phyloP scores from a whole-genome alignment of 805 yeast species.

The Metschnikowia gelsemii region DNA sequence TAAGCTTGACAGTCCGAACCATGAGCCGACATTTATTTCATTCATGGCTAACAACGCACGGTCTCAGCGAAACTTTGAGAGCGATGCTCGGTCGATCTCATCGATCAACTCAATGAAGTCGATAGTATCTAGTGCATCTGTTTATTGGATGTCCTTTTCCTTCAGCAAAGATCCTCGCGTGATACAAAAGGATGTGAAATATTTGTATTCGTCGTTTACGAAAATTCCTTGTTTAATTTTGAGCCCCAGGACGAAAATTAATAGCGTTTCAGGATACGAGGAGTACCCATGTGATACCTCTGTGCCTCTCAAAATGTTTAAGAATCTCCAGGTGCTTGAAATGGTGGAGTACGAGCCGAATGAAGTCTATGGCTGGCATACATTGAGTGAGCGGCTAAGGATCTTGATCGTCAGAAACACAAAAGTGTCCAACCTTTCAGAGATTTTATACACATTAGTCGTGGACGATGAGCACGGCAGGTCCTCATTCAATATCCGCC shows the following conservation, averaged over 20 bases:
- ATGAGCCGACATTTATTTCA: slow-evolving; percentile 54
- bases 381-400: slow-evolving; percentile 51
- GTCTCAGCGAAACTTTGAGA: slow-evolving; percentile 38
- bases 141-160: slow-evolving; percentile 40
- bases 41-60: slow-evolving; percentile 58
- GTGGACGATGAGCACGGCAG: slow-evolving; percentile 51
- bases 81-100: slow-evolving; percentile 50
- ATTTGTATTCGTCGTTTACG: slow-evolving; percentile 61
- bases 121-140: slow-evolving; percentile 42
- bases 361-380: slow-evolving; percentile 66
- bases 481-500: slow-evolving; percentile 30
- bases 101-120: slow-evolving; percentile 60
- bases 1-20: slow-evolving; percentile 56
- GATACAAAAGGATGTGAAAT: slow-evolving; percentile 50
- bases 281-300: slow-evolving; percentile 72
- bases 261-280: slow-evolving; percentile 58
- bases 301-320: slow-evolving; percentile 61
- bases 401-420: slow-evolving; percentile 54
- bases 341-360: slow-evolving; percentile 60
- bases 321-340: slow-evolving; percentile 61
- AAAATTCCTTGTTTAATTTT: slow-evolving; percentile 63
- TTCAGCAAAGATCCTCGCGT: slow-evolving; percentile 43
- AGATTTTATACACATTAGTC: slow-evolving; percentile 51
- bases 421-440: slow-evolving; percentile 51
- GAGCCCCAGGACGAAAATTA: slow-evolving; percentile 59